Base-by-base conservation (phyloP, 2,329 filamentous ascomycete species). In the Aureobasidium subglaciale region DNA sequence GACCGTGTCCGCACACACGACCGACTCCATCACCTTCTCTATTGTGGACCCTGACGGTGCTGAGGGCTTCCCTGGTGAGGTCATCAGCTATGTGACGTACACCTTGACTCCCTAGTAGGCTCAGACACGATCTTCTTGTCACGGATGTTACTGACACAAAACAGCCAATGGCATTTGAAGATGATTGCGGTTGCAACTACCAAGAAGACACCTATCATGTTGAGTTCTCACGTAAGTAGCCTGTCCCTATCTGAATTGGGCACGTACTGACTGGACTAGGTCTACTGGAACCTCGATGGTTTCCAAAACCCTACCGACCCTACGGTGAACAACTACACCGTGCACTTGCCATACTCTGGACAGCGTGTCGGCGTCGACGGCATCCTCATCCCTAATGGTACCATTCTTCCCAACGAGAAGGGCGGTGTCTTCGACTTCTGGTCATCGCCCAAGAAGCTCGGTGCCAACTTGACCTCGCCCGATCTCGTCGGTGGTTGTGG, bases 251-350 rank as follows among this genome's bases (percentile, higher is more conserved):
- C 5, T 3, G 15, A 32, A 29, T 16, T 11, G 15, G n/a, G n/a
- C n/a, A n/a, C 3, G 10, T 30, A 20, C 30, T 56, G 32, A 56
- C 15, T 2, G 10, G 27, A 7, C 5, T 77, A 88, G 75, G 82
- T 81, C 7, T 92, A 92, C 77, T 92, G 87, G 88, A 91, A 91
- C 68, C 75, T 92, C 41, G 87, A 91, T 64, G 88, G 84, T 30
- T 92, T 87, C 64, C 78, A 85, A 64, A 89, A 90, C 72, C 82
- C 85, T 57, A 78, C 86, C 67, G 87, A 85, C 2, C 75, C 76
- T 56, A 75, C 73, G 1, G 78, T 80, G 13, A 75, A 88, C 54
- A 87, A 90, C 73, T 85, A 90, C 73, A 86, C 84, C 13, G 76
- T 91, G 42, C 78, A 84, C 67, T 67, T 91, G 67, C 88, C 88